Evolutionary conservation across 148 eudicot species (phyloP).

Genomic region (Oxyria digyna): DNA sequence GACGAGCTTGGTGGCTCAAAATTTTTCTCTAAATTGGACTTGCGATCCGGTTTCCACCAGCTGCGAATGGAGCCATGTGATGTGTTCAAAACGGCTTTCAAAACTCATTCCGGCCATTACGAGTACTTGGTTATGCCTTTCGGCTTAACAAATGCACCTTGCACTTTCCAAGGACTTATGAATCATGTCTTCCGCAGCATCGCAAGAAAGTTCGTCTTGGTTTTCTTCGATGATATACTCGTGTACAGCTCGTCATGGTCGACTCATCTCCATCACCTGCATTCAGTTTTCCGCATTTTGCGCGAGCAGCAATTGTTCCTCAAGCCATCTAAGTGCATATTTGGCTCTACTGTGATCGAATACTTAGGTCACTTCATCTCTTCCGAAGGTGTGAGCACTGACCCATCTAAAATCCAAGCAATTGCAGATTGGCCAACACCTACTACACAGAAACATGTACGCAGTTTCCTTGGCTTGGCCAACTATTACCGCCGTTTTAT

Average conservation of each 20-base stretch:
- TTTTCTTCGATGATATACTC: slow-evolving; percentile 11
- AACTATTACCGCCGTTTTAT: background rate
- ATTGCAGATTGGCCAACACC: background rate
- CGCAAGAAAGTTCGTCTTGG: background rate
- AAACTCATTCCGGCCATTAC: background rate
- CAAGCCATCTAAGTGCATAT: background rate
- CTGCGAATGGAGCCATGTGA: background rate
- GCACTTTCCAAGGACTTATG: slow-evolving; percentile 11
- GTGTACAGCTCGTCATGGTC: background rate
- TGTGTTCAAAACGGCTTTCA: background rate
- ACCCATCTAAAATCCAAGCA: background rate
- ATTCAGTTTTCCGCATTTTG: background rate
- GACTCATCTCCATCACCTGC: background rate
- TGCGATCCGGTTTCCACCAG: slow-evolving; percentile 3
- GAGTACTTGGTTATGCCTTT: too few species aligned
- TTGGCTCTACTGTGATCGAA: background rate
- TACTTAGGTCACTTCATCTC: slow-evolving; percentile 6
- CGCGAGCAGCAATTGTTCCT: background rate
- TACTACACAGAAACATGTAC: background rate
- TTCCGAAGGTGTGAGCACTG: background rate
- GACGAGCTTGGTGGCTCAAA: too few species aligned
- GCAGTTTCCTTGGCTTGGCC: background rate
- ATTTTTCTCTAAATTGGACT: too few species aligned
- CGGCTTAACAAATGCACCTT: slow-evolving; percentile 15
- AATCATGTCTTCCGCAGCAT: background rate